phyloP scores from a whole-genome alignment of 2,329 filamentous ascomycete genomes.

The Aspergillus felis region DNA sequence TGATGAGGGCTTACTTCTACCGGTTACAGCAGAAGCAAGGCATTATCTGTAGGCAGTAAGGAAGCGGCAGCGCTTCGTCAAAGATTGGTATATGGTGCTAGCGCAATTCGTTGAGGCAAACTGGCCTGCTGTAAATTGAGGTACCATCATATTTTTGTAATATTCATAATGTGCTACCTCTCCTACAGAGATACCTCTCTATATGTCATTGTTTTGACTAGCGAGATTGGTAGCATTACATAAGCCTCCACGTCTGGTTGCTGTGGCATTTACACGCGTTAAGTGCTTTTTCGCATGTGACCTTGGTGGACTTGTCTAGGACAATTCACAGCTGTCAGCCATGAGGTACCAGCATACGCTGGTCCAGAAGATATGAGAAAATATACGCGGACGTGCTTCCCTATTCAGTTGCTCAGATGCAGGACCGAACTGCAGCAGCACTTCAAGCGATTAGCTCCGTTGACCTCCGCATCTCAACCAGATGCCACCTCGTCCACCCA shows the following conservation, averaged over 20 bases:
- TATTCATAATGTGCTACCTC: no score
- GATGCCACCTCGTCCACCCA: constrained; percentile 32
- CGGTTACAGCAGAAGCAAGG: neutral
- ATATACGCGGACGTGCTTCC: neutral
- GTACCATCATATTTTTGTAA: neutral
- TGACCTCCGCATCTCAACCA: constrained; percentile 11
- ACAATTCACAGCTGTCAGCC: neutral
- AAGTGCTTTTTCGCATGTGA: constrained; percentile 13
- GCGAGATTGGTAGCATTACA: neutral
- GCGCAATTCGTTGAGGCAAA: neutral
- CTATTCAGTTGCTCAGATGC: constrained; percentile 16
- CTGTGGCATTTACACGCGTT: constrained; percentile 17
- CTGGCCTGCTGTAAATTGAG: neutral
- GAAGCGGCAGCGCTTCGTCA: neutral
- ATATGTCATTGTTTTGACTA: neutral
- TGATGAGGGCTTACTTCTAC: neutral
- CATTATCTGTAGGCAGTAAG: neutral
- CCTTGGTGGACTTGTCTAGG: neutral
- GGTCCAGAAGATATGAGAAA: constrained; percentile 16
- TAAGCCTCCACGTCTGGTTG: constrained; percentile 13
- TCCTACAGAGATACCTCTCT: no score
- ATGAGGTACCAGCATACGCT: neutral
- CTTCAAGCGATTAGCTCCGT: constrained; percentile 7
- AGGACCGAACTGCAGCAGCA: constrained; percentile 18
- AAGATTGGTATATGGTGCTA: neutral